Evolutionary conservation across 768 basidiomycete genomes (phyloP).

Genomic region (Lactarius hatsudake): DNA sequence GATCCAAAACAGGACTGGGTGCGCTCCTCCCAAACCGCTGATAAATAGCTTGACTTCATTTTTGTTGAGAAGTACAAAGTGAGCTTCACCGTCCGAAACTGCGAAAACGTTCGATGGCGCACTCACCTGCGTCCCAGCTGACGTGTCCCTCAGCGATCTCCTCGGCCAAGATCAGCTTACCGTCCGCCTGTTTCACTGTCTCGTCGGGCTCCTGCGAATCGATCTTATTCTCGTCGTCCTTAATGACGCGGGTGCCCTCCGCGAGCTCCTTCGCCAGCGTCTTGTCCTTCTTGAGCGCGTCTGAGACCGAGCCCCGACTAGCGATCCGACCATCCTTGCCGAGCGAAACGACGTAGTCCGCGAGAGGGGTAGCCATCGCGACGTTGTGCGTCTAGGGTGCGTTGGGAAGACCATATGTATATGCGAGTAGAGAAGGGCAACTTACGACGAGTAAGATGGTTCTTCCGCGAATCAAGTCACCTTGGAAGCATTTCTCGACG

Average conservation of each 20-base stretch:
- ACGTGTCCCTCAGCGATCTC: conserved; percentile 62
- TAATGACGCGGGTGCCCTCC: conserved; percentile 29
- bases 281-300: conserved; percentile 43
- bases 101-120: conserved; percentile 15
- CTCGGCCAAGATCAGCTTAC: conserved; percentile 63
- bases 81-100: background rate
- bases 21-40: conserved; percentile 30
- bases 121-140: conserved; percentile 44
- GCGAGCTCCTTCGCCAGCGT: conserved; percentile 33
- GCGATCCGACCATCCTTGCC: conserved; percentile 50
- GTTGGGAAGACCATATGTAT: background rate
- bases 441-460: conserved; percentile 53
- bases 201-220: conserved; percentile 29
- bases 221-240: conserved; percentile 32
- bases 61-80: conserved; percentile 15
- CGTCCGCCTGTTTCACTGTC: conserved; percentile 35
- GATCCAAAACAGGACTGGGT: conserved; percentile 36
- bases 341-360: conserved; percentile 56
- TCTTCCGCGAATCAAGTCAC: conserved; percentile 47
- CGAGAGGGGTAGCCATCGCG: conserved; percentile 50
- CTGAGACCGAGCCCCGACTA: conserved; percentile 49
- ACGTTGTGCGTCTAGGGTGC: conserved; percentile 48
- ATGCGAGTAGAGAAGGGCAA: background rate
- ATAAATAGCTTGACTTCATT: conserved; percentile 34
- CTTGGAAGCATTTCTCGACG: conserved; percentile 48